A percentile compares a stretch with the other conserved stretches of the same genome.
phyloP scores from a whole-genome alignment of 768 basidiomycete species.

The Tricholoma bakamatsutake region DNA sequence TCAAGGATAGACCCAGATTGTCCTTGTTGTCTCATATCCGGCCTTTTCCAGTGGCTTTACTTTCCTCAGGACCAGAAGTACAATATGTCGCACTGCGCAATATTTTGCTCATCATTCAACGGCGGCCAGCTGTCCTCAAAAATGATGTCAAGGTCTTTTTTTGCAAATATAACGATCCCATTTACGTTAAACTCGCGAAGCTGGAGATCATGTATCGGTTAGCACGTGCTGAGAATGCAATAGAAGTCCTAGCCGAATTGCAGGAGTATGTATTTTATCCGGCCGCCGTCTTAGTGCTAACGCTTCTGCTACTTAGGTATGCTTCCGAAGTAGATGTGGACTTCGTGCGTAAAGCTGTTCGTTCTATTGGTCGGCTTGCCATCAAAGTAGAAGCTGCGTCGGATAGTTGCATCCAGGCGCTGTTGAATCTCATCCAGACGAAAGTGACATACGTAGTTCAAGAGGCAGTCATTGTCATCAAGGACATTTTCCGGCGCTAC shows the following conservation, averaged over 20 bases:
- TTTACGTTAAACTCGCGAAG: conserved; percentile 97
- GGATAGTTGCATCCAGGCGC: conserved; percentile 82
- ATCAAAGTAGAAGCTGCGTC: conserved; percentile 93
- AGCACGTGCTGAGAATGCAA: conserved; percentile 89
- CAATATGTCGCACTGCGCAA: conserved; percentile 98
- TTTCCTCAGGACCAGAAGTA: conserved; percentile 97
- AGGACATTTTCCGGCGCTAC: conserved; percentile 96
- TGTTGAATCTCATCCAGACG: conserved; percentile 84
- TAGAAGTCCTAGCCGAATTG: conserved; percentile 88
- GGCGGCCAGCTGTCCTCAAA: conserved; percentile 84
- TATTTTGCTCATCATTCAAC: conserved; percentile 94
- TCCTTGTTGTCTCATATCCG: conserved; percentile 4
- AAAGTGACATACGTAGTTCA: conserved; percentile 96
- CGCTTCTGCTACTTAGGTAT: conserved; percentile 50
- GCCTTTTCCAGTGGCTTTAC: conserved; percentile 64
- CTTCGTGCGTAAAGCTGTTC: conserved; percentile 95
- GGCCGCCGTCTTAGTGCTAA: background rate
- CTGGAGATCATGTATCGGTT: conserved; percentile 98
- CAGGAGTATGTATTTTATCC: conserved; percentile 63
- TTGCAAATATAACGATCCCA: conserved; percentile 99
- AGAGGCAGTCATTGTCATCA: conserved; percentile 95
- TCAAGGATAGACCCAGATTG: background rate
- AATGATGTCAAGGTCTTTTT: conserved; percentile 99
- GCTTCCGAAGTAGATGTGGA: conserved; percentile 98
- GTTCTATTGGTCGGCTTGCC: conserved; percentile 95